A percentile compares a stretch with the other conserved stretches of the same genome.
phyloP scores from a whole-genome alignment of 805 yeast genomes.

The Metschnikowia matae region DNA sequence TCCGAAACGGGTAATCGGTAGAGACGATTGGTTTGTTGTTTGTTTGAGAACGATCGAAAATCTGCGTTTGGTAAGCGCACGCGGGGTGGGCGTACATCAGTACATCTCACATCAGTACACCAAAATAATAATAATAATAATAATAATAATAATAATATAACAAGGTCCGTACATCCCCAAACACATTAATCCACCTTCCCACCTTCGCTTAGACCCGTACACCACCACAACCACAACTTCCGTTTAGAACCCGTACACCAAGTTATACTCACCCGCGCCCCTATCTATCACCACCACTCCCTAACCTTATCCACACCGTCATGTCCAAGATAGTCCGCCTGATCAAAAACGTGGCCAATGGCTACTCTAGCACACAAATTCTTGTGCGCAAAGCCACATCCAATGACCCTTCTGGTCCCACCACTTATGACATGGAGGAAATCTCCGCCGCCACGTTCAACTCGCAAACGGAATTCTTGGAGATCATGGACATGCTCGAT shows the following conservation, averaged over 20 bases:
- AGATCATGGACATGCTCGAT: conserved; percentile 92
- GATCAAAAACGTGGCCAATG: conserved; percentile 84
- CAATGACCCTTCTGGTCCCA: conserved; percentile 84
- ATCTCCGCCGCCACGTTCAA: conserved; percentile 71
- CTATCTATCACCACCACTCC: not conserved
- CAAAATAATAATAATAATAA: too few species aligned
- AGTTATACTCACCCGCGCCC: not conserved
- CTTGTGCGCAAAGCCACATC: conserved; percentile 90
- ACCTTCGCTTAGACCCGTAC: too few species aligned
- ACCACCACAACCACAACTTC: too few species aligned
- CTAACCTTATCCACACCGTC: not conserved
- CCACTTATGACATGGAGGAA: conserved; percentile 76
- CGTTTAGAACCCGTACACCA: not conserved
- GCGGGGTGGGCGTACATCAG: not conserved
- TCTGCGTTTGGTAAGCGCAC: conserved; percentile 3
- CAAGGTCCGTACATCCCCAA: not conserved
- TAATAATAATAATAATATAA: too few species aligned
- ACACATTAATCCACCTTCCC: too few species aligned
- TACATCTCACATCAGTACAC: not conserved
- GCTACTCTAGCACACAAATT: conserved; percentile 81
- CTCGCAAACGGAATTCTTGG: conserved; percentile 66
- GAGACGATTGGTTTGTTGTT: conserved; percentile 1
- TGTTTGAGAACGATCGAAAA: conserved; percentile 5
- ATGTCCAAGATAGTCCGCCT: conserved; percentile 84
- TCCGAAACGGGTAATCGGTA: not conserved